Evolutionary conservation across 2,329 filamentous ascomycete species (phyloP), one percentile per base, ranked within the genome.

Genomic region (Alternaria sp.): DNA sequence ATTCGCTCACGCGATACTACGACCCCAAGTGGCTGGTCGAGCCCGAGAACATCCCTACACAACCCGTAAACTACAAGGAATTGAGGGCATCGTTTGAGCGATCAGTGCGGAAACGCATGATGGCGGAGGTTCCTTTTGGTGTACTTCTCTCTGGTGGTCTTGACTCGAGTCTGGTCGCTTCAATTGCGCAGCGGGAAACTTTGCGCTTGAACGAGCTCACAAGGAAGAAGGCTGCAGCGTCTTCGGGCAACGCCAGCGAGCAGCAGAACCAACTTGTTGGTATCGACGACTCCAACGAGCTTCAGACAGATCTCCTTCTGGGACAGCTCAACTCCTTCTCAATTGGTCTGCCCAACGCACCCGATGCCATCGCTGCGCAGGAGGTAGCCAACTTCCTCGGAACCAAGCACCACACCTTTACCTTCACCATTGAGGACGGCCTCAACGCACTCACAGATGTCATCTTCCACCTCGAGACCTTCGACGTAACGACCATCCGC

Each of bases 321-420:
- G 93, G 95, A 36, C 92, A 98, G 81, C 89, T 99, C 81, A 96
- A 98, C 88, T 97, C 94, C 15, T 99, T 99, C 87, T 99, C 96
- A 15, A 99, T 99, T 71, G 96, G 96, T 77, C 89, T 99, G 36
- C 94, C 95, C 8, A 92, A 90, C 71, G 93, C 96, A 32, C 96
- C 96, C 53, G 96, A 99, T 81, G 96, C 93, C 77, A 89, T 91
- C 81, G 96, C 96, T 50, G 96, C 96, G 17, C 85, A 94, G 61
- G 92, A 97, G 83, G 96, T 97, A 17, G 96, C 96, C 77, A 92
- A 95, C 81, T 99, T 97, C 86, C 89, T 99, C 45, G 96, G 96
- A 76, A 99, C 96, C 61, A 96, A 96, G 85, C 96, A 99, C 82
- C 93, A 99, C 83, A 93, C 93, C 75, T 96, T 99, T 87, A 98